Conservation (phyloP, 192 early-diverging fungal genomes). For the Backusella australiensis region DNA sequence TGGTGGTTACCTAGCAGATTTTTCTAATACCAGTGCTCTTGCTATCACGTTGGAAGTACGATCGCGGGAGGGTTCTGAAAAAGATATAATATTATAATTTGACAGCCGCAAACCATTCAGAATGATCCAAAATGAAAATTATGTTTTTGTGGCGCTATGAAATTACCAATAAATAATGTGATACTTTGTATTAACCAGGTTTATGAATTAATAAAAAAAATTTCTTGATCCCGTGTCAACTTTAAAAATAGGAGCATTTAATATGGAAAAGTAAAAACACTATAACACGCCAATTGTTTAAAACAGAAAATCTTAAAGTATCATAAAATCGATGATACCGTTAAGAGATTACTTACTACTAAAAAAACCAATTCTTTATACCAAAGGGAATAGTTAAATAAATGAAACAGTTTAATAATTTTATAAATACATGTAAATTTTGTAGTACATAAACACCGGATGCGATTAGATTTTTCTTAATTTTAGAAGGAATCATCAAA, state of each 20-base stretch:
- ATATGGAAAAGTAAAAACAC: neutral
- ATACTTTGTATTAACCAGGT: neutral
- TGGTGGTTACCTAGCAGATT: neutral
- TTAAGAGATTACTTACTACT: neutral
- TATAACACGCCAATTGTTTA: neutral
- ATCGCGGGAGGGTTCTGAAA: neutral
- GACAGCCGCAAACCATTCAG: constrained; percentile 5
- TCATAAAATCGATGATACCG: neutral
- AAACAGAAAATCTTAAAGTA: neutral
- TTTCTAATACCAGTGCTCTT: neutral
- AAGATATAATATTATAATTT: neutral
- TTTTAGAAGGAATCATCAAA: neutral
- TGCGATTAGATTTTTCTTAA: neutral
- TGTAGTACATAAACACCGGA: neutral
- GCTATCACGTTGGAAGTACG: neutral
- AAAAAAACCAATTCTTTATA: neutral
- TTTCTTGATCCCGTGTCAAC: neutral
- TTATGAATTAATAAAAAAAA: neutral
- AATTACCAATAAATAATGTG: neutral
- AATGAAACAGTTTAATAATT: neutral
- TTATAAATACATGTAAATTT: constrained; percentile 1
- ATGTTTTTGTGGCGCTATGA: neutral
- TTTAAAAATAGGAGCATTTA: neutral
- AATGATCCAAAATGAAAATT: neutral
- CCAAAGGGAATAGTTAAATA: neutral